A percentile compares a stretch with the other conserved stretches of the same genome.
Conservation (phyloP, 2,329 filamentous ascomycete species). For the Dactylellina drechsleri region DNA sequence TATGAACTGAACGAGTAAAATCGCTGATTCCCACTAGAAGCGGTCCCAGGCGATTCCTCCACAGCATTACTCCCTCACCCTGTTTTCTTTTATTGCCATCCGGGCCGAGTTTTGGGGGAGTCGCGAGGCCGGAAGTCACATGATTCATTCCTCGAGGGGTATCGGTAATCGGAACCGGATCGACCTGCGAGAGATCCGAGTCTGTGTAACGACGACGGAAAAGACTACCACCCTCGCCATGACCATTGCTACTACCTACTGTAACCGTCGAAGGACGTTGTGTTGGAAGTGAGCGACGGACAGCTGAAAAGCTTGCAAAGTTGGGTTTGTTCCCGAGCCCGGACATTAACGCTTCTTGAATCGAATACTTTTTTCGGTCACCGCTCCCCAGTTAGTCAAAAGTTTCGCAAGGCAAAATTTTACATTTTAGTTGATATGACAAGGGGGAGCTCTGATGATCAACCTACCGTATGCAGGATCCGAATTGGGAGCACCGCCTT, state of each 20-base stretch:
- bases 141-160: slow-evolving; percentile 23
- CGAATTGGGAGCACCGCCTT: slow-evolving; percentile 47
- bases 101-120: slow-evolving; percentile 29
- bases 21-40: slow-evolving; percentile 6
- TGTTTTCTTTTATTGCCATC: slow-evolving; percentile 7
- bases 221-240: neutral
- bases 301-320: slow-evolving; percentile 42
- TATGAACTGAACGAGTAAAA: slow-evolving; percentile 32
- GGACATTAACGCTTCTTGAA: slow-evolving; percentile 49
- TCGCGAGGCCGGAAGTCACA: slow-evolving; percentile 49
- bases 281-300: slow-evolving; percentile 41
- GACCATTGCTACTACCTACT: neutral
- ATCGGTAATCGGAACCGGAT: slow-evolving; percentile 33
- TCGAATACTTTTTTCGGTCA: slow-evolving; percentile 21
- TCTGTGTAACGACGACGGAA: slow-evolving; percentile 49
- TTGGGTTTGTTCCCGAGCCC: slow-evolving; percentile 45
- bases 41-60: slow-evolving; percentile 12
- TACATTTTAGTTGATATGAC: neutral
- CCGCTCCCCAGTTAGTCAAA: neutral
- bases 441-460: slow-evolving; percentile 4
- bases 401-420: neutral
- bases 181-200: slow-evolving; percentile 36
- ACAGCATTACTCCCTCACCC: neutral
- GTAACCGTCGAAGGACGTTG: slow-evolving; percentile 36
- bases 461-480: slow-evolving; percentile 44